These are phyloP conservation scores for Hyphodiscus hymeniophilus DNA, from an alignment of 495 filamentous ascomycete genomes.

Conservation along the genomic window DNA sequence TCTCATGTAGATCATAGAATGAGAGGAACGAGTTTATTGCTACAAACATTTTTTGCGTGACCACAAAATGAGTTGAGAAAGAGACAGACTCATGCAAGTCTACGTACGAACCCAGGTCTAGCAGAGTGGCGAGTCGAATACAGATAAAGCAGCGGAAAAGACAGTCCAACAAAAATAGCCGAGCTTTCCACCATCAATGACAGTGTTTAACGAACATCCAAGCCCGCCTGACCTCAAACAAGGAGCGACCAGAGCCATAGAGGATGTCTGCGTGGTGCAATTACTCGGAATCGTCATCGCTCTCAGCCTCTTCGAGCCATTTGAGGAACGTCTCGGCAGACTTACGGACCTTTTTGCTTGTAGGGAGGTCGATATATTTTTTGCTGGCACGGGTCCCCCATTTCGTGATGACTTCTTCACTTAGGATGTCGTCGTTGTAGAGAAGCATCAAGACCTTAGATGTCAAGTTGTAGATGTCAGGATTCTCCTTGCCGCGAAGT, in stretches of 20 bases:
- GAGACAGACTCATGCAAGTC: conserved; percentile 2
- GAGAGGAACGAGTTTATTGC: conserved; percentile 5
- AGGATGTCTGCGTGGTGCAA: background rate
- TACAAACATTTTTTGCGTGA: conserved; percentile 6
- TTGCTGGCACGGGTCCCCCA: conserved; percentile 95
- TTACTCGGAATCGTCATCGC: conserved; percentile 61
- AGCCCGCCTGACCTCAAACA: no score
- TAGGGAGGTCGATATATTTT: conserved; percentile 86
- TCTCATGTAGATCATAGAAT: no score
- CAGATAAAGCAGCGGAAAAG: background rate
- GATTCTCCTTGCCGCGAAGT: conserved; percentile 59
- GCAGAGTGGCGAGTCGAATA: background rate
- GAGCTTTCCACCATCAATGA: background rate
- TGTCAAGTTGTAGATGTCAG: conserved; percentile 68
- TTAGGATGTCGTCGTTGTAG: conserved; percentile 81
- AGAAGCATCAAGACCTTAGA: conserved; percentile 78
- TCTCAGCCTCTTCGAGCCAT: conserved; percentile 87
- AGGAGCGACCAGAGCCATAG: no score
- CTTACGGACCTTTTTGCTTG: conserved; percentile 93
- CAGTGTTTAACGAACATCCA: background rate
- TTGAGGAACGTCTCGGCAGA: conserved; percentile 85
- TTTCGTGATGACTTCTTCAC: conserved; percentile 77
- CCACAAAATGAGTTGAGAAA: conserved; percentile 15
- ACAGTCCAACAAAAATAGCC: conserved; percentile 1
- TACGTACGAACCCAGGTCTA: background rate